These are phyloP conservation scores for Deuterostichococcus epilithicus DNA, from an alignment of 139 green algal genomes.

Conservation along the genomic window DNA sequence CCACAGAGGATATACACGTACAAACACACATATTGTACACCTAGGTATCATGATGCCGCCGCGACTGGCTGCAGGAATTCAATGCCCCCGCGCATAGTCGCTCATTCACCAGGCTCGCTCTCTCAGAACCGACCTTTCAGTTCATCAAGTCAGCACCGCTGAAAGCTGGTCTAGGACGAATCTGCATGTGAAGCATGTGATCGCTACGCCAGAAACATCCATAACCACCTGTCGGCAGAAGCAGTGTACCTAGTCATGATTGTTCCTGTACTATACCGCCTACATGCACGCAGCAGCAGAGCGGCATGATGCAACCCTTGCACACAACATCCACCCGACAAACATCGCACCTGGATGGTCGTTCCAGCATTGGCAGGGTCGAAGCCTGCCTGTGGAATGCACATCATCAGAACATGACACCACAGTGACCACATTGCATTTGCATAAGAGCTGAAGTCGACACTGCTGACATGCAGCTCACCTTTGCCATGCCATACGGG, in stretches of 20 bases:
- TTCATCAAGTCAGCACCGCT: neutral
- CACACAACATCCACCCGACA: neutral
- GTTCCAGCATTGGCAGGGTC: slow-evolving; percentile 89
- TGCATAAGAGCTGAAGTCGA: too few relatives aligned
- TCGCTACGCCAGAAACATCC: slow-evolving; percentile 78
- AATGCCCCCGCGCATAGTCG: too few relatives aligned
- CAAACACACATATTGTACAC: too few relatives aligned
- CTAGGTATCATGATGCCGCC: too few relatives aligned
- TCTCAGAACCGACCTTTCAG: too few relatives aligned
- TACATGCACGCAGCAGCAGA: neutral
- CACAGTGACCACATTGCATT: too few relatives aligned
- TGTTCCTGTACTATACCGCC: neutral
- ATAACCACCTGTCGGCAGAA: slow-evolving; percentile 77
- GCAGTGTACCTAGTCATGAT: neutral
- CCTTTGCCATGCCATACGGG: slow-evolving; percentile 70
- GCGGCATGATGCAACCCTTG: neutral
- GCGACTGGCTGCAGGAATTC: too few relatives aligned
- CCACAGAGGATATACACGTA: too few relatives aligned
- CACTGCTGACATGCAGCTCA: too few relatives aligned
- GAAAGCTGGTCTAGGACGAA: slow-evolving; percentile 53
- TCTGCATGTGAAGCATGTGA: slow-evolving; percentile 81
- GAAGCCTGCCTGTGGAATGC: slow-evolving; percentile 21
- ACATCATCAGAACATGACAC: too few relatives aligned
- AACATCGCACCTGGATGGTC: slow-evolving; percentile 57
- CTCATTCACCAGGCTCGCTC: too few relatives aligned